Evolutionary conservation across 1,139 yeast species (phyloP).

Genomic region (Candida glucosophila): DNA sequence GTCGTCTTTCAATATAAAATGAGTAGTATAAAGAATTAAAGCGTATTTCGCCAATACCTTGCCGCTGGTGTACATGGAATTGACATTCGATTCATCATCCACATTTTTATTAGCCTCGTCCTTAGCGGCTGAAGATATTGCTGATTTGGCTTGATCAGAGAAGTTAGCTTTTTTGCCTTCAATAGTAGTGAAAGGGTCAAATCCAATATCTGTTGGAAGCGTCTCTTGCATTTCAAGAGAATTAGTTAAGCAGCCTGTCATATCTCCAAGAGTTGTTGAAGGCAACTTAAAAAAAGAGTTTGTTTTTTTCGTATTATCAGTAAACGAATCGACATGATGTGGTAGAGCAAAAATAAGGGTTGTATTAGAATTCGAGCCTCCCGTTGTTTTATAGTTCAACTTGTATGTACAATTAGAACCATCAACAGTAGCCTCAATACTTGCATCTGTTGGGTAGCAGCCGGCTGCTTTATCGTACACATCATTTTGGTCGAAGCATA

Average conservation of each 20-base stretch:
- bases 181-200: conserved; percentile 7
- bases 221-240: conserved; percentile 36
- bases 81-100: conserved; percentile 40
- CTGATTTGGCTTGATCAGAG: conserved; percentile 3
- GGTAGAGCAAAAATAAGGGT: conserved; percentile 57
- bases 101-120: conserved; percentile 41
- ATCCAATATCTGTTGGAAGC: conserved; percentile 6
- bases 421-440: conserved; percentile 9
- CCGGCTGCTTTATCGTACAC: conserved; percentile 55
- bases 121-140: conserved; percentile 35
- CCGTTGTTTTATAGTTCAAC: conserved; percentile 40
- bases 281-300: conserved; percentile 37
- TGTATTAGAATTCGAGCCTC: conserved; percentile 36
- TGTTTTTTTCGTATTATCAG: conserved; percentile 18
- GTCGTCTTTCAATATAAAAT: conserved; percentile 39
- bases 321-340: conserved; percentile 49
- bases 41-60: conserved; percentile 59
- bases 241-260: conserved; percentile 47
- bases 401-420: conserved; percentile 33
- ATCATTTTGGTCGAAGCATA: conserved; percentile 29
- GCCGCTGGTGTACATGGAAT: conserved; percentile 58
- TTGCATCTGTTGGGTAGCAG: conserved; percentile 33
- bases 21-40: conserved; percentile 47
- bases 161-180: conserved; percentile 5
- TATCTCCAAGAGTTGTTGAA: conserved; percentile 52